A percentile compares a stretch with the other conserved stretches of the same genome.
phyloP scores from a whole-genome alignment of 768 basidiomycete species.

The Psilocybe subaeruginosa region DNA sequence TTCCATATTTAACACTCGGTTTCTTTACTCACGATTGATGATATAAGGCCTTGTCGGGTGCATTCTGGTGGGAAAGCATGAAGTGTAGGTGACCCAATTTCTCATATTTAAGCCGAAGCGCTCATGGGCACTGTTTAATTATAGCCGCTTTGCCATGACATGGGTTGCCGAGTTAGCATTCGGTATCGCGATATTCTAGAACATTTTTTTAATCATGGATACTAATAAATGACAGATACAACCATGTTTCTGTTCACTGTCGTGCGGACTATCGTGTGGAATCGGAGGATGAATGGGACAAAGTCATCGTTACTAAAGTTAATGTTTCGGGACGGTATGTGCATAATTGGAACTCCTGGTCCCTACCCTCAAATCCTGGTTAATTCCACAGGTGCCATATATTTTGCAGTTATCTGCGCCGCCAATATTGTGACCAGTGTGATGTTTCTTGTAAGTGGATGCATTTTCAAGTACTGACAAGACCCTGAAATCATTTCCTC shows the following conservation, averaged over 20 bases:
- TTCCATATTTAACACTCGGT: too few relatives aligned
- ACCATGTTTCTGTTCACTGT: conserved; percentile 1
- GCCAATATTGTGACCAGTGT: conserved; percentile 6
- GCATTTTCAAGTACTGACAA: not conserved
- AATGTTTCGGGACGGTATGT: conserved; percentile 8
- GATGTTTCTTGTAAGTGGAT: conserved; percentile 5
- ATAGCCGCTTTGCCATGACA: conserved; percentile 9
- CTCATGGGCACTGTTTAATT: too few relatives aligned
- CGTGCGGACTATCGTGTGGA: not conserved
- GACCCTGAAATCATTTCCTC: not conserved
- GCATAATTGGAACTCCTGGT: not conserved
- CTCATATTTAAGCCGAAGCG: not conserved
- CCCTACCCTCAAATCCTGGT: not conserved
- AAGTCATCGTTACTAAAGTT: not conserved
- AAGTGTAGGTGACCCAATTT: not conserved
- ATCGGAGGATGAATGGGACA: not conserved
- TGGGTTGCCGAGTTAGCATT: conserved; percentile 12
- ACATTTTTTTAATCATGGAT: not conserved
- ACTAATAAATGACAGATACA: not conserved
- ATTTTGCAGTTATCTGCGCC: conserved; percentile 8
- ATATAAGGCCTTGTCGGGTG: not conserved
- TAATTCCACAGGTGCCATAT: not conserved
- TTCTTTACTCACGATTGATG: too few relatives aligned
- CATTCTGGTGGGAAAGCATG: not conserved
- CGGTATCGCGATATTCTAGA: not conserved